phyloP scores from a whole-genome alignment of 352 stramenopile genomes.

The Phytophthora brassicae region DNA sequence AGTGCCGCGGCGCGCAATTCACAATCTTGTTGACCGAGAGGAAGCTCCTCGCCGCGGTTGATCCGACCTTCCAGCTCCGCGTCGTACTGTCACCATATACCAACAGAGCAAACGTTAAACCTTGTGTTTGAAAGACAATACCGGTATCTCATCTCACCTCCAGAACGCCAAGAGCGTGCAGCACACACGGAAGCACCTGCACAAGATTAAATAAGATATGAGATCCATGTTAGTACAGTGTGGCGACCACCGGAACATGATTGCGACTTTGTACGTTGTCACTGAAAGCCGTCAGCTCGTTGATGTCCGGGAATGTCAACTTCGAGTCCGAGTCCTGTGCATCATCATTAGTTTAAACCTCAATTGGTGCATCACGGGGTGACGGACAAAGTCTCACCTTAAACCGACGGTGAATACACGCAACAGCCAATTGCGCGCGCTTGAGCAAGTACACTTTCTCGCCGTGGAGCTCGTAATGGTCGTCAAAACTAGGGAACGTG shows the following conservation, averaged over 20 bases:
- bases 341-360: conserved; percentile 2
- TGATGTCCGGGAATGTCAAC: conserved; percentile 62
- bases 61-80: conserved; percentile 50
- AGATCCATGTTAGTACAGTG: neutral
- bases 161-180: conserved; percentile 68
- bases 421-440: conserved; percentile 61
- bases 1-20: conserved; percentile 67
- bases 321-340: conserved; percentile 46
- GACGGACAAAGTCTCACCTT: conserved; percentile 31
- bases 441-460: conserved; percentile 68
- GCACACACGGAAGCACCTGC: conserved; percentile 72
- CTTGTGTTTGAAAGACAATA: no score
- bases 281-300: conserved; percentile 59
- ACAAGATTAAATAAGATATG: neutral
- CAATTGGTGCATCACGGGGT: neutral
- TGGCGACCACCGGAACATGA: neutral
- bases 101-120: conserved; percentile 6
- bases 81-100: conserved; percentile 45
- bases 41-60: conserved; percentile 49
- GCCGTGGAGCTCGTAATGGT: conserved; percentile 53
- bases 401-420: conserved; percentile 65
- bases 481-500: conserved; percentile 74
- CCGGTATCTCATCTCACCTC: conserved; percentile 36
- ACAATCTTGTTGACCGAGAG: conserved; percentile 48
- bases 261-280: conserved; percentile 52